Base-by-base conservation (phyloP, 1,139 yeast species). In the Taphrina confusa region DNA sequence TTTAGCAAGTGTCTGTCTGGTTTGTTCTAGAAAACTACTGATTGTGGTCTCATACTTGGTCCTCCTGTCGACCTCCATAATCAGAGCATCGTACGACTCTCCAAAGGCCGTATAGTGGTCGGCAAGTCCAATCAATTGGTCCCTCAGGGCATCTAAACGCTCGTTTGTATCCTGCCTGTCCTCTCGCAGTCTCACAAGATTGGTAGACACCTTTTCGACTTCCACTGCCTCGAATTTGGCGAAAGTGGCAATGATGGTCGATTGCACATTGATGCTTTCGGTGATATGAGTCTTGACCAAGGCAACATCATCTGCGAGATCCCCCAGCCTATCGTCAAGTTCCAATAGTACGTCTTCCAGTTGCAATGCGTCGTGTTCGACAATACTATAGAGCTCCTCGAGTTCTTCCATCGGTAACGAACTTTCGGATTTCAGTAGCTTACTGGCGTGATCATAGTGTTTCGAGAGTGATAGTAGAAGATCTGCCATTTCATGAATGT, bases 391-490 rank as follows among this genome's bases (percentile, higher is more conserved):
- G 31, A 56, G 12, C n/a, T 47, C 60, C 9, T 27, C 47, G 12
- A 36, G 37, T 34, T 34, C 60, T 5, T 56, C 60, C 28, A 22
- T 16, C 6, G 40, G 54, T 11, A 46, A 18, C 3, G 60, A n/a
- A 14, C 14, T 25, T 11, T 27, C 54, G 8, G 31, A 23, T 18
- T 36, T 46, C 27, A 39, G 18, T 22, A 56, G 47, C 6, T 37
- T 46, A 16, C 47, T 30, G 33, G 58, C 20, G 27, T 56, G 60
- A 18, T 56, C 60, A 16, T 56, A 56, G 47, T 56, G 60, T 40
- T 47, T 44, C 22, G 60, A 36, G 0, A 56, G 40, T 11, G 46
- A 37, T 14, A 56, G 34, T 3, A 56, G 31, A 18, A 56, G 40
- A 4, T 36, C 47, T 8, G 60, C 60, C 33, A 56, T 37, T n/a